Conservation (phyloP, 78 protist species). For the Planoprotostelium fungivorum region DNA sequence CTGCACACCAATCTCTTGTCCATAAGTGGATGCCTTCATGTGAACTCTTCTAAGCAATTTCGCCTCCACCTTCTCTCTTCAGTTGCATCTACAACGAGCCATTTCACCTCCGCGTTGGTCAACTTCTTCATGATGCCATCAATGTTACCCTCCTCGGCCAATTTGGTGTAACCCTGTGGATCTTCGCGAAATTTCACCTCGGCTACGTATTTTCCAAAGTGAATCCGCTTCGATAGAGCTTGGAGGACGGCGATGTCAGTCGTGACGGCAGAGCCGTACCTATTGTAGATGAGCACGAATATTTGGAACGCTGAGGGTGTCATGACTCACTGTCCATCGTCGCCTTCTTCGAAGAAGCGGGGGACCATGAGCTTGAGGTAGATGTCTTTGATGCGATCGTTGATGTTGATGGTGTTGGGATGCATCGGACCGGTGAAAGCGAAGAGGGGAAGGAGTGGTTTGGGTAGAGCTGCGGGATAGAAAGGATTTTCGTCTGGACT, state of each 20-base stretch:
- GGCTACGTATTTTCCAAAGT: neutral
- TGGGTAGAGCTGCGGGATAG: neutral
- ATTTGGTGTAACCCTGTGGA: neutral
- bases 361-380: neutral
- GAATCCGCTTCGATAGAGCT: neutral
- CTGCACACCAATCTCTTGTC: neutral
- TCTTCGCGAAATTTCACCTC: neutral
- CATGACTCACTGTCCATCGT: neutral
- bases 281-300: no score
- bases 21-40: neutral
- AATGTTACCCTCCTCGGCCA: neutral
- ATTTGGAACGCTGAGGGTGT: no score
- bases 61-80: neutral
- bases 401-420: neutral
- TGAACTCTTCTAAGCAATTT: neutral
- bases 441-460: neutral
- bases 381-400: neutral
- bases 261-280: neutral
- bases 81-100: neutral
- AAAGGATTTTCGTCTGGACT: neutral
- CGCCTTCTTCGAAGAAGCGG: neutral
- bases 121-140: neutral
- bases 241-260: neutral
- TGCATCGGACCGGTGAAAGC: neutral
- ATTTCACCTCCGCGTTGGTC: neutral